phyloP scores from a whole-genome alignment of 495 filamentous ascomycete species.

The Thermochaetoides thermophila region DNA sequence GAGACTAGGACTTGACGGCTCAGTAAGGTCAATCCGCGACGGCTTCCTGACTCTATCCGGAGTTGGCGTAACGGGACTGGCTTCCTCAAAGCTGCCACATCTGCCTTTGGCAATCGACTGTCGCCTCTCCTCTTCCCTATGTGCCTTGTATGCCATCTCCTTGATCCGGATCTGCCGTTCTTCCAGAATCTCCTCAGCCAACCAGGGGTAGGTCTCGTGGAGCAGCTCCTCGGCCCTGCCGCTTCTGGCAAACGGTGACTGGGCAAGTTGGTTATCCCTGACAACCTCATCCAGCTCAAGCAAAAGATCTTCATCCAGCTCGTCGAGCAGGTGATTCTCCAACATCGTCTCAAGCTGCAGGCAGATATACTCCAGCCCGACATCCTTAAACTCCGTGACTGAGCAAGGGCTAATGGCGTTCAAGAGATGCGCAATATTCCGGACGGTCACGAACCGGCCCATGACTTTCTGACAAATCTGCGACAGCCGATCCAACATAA shows the following conservation, averaged over 20 bases:
- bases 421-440: slow-evolving; percentile 73
- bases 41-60: slow-evolving; percentile 37
- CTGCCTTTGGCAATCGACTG: slow-evolving; percentile 33
- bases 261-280: slow-evolving; percentile 63
- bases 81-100: slow-evolving; percentile 41
- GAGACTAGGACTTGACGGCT: slow-evolving; percentile 43
- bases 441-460: slow-evolving; percentile 73
- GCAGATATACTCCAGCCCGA: slow-evolving; percentile 79
- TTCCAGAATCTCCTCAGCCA: slow-evolving; percentile 37
- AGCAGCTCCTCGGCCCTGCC: slow-evolving; percentile 55
- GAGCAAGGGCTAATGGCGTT: slow-evolving; percentile 72
- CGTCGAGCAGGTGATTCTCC: slow-evolving; percentile 70
- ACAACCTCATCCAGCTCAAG: slow-evolving; percentile 64
- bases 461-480: slow-evolving; percentile 81
- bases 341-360: slow-evolving; percentile 80
- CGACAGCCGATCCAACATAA: slow-evolving; percentile 84
- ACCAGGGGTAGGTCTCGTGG: slow-evolving; percentile 51
- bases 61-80: slow-evolving; percentile 33
- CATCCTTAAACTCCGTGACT: slow-evolving; percentile 75
- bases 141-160: slow-evolving; percentile 41
- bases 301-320: slow-evolving; percentile 74
- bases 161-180: slow-evolving; percentile 33
- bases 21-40: slow-evolving; percentile 31
- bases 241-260: slow-evolving; percentile 58
- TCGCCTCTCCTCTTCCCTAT: slow-evolving; percentile 44